phyloP scores from a whole-genome alignment of 2,329 filamentous ascomycete genomes.

The Phialocephala sp. region DNA sequence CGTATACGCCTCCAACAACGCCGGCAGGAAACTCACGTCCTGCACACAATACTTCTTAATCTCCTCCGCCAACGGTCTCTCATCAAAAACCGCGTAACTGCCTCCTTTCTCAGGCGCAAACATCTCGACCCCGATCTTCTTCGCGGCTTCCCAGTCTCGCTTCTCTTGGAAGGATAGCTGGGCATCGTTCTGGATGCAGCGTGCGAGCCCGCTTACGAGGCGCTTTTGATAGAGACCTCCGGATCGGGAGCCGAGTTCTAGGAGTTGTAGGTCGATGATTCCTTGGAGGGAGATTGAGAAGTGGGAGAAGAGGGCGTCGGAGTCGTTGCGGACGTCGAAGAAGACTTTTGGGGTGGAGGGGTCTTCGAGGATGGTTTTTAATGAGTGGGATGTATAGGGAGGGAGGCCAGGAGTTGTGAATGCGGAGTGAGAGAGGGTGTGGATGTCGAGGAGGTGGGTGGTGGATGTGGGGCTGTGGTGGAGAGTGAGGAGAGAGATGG shows the following conservation, averaged over 20 bases:
- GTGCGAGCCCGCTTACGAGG: slow-evolving; percentile 45
- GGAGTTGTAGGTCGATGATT: slow-evolving; percentile 60
- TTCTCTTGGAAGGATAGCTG: neutral
- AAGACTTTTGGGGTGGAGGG: slow-evolving; percentile 54
- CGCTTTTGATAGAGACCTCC: slow-evolving; percentile 18
- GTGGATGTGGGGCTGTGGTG: slow-evolving; percentile 37
- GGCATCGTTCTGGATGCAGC: slow-evolving; percentile 45
- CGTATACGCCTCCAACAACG: neutral
- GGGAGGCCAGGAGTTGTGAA: slow-evolving; percentile 43
- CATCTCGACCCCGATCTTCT: neutral
- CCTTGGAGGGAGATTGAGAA: slow-evolving; percentile 51
- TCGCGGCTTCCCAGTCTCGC: neutral
- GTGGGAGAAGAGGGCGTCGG: slow-evolving; percentile 57
- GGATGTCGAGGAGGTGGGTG: slow-evolving; percentile 51
- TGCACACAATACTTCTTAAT: neutral
- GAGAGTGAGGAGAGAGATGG: slow-evolving; percentile 47
- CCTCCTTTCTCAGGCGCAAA: neutral
- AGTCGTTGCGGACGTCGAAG: slow-evolving; percentile 64
- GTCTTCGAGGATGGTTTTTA: slow-evolving; percentile 53
- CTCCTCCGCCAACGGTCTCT: neutral
- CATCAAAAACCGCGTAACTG: neutral
- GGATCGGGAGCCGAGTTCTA: slow-evolving; percentile 53
- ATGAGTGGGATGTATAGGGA: slow-evolving; percentile 34
- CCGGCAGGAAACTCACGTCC: neutral
- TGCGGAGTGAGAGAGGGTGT: slow-evolving; percentile 43